A percentile compares a stretch with the other conserved stretches of the same genome.
Evolutionary conservation across 495 filamentous ascomycete genomes (phyloP).

Genomic region (Penicillium samsonianum): DNA sequence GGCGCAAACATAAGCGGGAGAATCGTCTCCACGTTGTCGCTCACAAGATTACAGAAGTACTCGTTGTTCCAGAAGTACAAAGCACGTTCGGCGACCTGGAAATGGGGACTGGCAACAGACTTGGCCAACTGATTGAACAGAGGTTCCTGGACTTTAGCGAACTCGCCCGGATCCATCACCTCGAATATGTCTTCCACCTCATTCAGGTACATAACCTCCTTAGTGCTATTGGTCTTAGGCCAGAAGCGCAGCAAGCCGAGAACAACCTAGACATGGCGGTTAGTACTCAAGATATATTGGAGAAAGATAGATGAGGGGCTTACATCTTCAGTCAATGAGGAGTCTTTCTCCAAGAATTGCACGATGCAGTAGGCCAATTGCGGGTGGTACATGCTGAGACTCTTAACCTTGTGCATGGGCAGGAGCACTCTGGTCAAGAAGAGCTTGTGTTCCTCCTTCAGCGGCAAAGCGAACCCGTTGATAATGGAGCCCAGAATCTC

Average conservation of each 20-base stretch:
- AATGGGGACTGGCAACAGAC: slow-evolving; percentile 97
- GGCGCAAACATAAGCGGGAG: slow-evolving; percentile 99
- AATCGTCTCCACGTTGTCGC: slow-evolving; percentile 98
- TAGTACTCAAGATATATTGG: slow-evolving; percentile 3
- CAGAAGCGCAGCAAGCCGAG: slow-evolving; percentile 93
- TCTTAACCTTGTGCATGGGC: slow-evolving; percentile 96
- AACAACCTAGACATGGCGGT: slow-evolving; percentile 65
- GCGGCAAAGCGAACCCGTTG: slow-evolving; percentile 94
- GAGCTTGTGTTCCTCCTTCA: slow-evolving; percentile 99
- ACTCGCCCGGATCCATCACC: slow-evolving; percentile 98
- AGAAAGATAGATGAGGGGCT: slow-evolving; percentile 13
- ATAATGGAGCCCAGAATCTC: slow-evolving; percentile 99
- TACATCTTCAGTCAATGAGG: slow-evolving; percentile 94
- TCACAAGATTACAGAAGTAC: slow-evolving; percentile 99
- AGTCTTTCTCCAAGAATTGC: slow-evolving; percentile 98
- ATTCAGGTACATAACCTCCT: slow-evolving; percentile 99
- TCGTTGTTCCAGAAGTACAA: slow-evolving; percentile 99
- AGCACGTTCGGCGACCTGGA: slow-evolving; percentile 96
- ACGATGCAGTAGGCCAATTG: slow-evolving; percentile 99
- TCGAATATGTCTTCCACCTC: slow-evolving; percentile 99
- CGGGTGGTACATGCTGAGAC: slow-evolving; percentile 99
- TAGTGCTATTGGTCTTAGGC: slow-evolving; percentile 99
- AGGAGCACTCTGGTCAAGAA: slow-evolving; percentile 93
- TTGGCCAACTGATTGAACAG: slow-evolving; percentile 97
- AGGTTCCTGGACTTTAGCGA: slow-evolving; percentile 97